phyloP scores from a whole-genome alignment of 257 asterid species.

The Eustoma russellianum region DNA sequence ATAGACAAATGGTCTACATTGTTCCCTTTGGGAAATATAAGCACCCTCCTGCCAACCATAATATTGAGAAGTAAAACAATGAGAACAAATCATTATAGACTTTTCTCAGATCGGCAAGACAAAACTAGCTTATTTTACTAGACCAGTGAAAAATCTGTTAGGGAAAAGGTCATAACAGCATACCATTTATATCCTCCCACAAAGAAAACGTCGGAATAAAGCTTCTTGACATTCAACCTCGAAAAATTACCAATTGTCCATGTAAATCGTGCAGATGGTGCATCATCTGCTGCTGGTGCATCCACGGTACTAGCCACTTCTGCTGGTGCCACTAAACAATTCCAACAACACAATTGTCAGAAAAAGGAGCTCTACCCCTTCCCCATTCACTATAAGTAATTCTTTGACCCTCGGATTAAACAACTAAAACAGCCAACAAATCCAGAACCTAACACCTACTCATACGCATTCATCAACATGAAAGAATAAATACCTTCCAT shows the following conservation, averaged over 20 bases:
- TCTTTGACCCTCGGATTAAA: background rate
- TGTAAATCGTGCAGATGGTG: slow-evolving; percentile 58
- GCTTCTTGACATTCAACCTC: slow-evolving; percentile 51
- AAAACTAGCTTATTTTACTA: background rate
- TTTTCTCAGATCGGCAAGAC: background rate
- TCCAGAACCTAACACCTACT: background rate
- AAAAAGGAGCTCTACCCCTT: no score
- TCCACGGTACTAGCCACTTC: slow-evolving; percentile 37
- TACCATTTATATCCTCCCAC: slow-evolving; percentile 70
- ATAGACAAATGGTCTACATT: slow-evolving; percentile 71
- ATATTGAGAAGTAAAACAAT: background rate
- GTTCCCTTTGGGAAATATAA: slow-evolving; percentile 80
- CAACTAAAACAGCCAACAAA: slow-evolving; percentile 4
- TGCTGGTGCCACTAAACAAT: slow-evolving; percentile 33
- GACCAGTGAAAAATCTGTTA: background rate
- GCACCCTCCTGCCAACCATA: slow-evolving; percentile 60
- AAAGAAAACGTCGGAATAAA: slow-evolving; percentile 44
- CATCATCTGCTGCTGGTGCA: slow-evolving; percentile 41
- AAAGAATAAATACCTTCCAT: slow-evolving; percentile 52
- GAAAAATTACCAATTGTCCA: slow-evolving; percentile 59
- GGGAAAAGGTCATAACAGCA: no score
- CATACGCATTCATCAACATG: slow-evolving; percentile 1
- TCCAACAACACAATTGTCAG: background rate
- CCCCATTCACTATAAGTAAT: slow-evolving; percentile 3
- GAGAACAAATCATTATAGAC: background rate